phyloP scores from a whole-genome alignment of 179 eudicot genomes.

The Spinacia oleracea region DNA sequence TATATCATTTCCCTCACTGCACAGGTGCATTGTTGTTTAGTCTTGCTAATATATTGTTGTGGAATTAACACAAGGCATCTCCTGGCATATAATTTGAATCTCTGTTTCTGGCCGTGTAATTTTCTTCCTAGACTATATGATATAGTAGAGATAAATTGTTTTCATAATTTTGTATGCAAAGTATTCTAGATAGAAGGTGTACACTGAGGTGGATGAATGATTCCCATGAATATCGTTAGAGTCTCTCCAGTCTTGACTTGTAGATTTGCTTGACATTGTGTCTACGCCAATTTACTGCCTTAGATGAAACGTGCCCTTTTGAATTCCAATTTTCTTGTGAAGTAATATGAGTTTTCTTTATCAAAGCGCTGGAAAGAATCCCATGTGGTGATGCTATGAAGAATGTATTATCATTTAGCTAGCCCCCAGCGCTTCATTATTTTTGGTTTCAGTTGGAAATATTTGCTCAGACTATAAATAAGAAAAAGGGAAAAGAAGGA shows the following conservation, averaged over 20 bases:
- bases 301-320: not conserved
- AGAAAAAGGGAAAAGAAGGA: not conserved
- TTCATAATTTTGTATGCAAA: not conserved
- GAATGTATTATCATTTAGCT: not conserved
- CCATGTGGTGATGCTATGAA: not conserved
- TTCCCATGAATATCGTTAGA: not conserved
- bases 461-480: not conserved
- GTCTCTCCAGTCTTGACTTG: not conserved
- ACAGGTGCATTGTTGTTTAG: slow-evolving; percentile 48
- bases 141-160: not conserved
- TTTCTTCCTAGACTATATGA: not conserved
- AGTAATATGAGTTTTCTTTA: not conserved
- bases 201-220: not conserved
- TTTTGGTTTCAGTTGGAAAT: not conserved
- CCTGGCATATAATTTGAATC: not conserved
- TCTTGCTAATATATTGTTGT: not conserved
- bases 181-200: not conserved
- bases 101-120: not conserved
- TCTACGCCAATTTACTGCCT: not conserved
- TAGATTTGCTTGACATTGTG: not conserved
- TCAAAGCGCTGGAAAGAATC: not conserved
- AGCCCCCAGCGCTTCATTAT: not conserved
- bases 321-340: not conserved
- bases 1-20: slow-evolving; percentile 87
- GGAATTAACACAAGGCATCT: not conserved